phyloP scores from a whole-genome alignment of 495 filamentous ascomycete genomes.

The Penicillium tannophilum region DNA sequence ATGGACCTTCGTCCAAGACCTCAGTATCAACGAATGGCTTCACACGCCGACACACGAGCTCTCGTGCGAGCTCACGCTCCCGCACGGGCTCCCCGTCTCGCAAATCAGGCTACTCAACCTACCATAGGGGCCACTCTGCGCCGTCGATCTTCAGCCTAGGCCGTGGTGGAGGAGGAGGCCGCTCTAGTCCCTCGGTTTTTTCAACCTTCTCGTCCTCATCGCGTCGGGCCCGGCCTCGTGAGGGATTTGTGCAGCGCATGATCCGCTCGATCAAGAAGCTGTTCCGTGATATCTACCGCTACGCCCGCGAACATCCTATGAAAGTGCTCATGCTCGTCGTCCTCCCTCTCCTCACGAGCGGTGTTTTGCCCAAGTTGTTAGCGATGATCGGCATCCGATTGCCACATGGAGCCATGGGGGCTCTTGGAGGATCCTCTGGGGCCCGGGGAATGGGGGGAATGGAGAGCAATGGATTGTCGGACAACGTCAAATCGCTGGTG shows the following conservation, averaged over 20 bases:
- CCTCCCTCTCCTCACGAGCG: slow-evolving; percentile 80
- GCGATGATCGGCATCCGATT: slow-evolving; percentile 74
- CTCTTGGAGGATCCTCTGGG: slow-evolving; percentile 46
- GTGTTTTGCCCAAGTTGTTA: slow-evolving; percentile 71
- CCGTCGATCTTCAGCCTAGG: slow-evolving; percentile 56
- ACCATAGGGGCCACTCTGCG: slow-evolving; percentile 45
- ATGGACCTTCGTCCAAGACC: slow-evolving; percentile 36
- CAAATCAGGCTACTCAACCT: slow-evolving; percentile 40
- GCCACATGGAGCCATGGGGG: slow-evolving; percentile 61
- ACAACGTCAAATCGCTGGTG: slow-evolving; percentile 53
- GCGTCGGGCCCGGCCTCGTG: slow-evolving; percentile 67
- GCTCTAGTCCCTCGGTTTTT: slow-evolving; percentile 54
- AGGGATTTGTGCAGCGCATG: slow-evolving; percentile 71
- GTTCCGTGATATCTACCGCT: slow-evolving; percentile 72
- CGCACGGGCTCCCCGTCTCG: slow-evolving; percentile 36
- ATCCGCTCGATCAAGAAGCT: slow-evolving; percentile 70
- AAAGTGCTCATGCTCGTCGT: slow-evolving; percentile 85
- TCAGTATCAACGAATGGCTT: slow-evolving; percentile 24
- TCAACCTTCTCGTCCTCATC: slow-evolving; percentile 56
- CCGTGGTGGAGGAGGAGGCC: slow-evolving; percentile 36
- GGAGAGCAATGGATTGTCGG: slow-evolving; percentile 36
- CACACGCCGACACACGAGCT: slow-evolving; percentile 31
- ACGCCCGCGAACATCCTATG: slow-evolving; percentile 74
- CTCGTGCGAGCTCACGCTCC: slow-evolving; percentile 22
- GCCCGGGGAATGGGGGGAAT: slow-evolving; percentile 31